Evolutionary conservation across 192 early-diverging fungal species (phyloP).

Genomic region (Coemansia sp.): DNA sequence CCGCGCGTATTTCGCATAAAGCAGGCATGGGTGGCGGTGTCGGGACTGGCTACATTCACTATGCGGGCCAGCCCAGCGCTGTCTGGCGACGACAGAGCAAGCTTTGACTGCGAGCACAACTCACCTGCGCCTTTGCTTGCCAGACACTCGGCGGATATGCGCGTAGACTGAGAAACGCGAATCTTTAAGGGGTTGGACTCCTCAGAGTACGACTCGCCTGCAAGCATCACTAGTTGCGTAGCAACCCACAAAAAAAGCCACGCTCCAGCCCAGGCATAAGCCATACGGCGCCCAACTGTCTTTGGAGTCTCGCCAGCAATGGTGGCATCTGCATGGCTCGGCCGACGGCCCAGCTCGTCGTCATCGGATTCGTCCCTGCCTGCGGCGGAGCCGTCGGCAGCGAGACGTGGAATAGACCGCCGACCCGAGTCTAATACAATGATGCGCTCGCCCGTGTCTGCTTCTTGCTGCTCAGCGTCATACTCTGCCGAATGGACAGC

Average conservation of each 20-base stretch:
- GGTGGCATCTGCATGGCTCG: neutral
- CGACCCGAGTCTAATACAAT: slow-evolving; percentile 15
- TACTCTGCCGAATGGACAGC: neutral
- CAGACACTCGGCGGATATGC: slow-evolving; percentile 19
- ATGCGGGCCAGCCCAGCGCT: slow-evolving; percentile 32
- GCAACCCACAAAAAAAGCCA: slow-evolving; percentile 36
- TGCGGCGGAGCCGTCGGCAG: neutral
- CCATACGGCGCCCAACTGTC: slow-evolving; percentile 35
- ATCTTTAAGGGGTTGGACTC: slow-evolving; percentile 28
- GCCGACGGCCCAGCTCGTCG: slow-evolving; percentile 24
- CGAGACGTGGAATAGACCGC: neutral
- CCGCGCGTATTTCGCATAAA: slow-evolving; percentile 35
- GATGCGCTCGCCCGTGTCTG: slow-evolving; percentile 16
- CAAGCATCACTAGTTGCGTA: slow-evolving; percentile 25
- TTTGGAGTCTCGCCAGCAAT: slow-evolving; percentile 35
- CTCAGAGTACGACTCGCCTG: slow-evolving; percentile 27
- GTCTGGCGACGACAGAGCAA: slow-evolving; percentile 42
- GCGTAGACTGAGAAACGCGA: slow-evolving; percentile 30
- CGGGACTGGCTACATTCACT: slow-evolving; percentile 14
- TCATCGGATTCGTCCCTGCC: slow-evolving; percentile 12
- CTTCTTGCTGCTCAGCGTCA: neutral
- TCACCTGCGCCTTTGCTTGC: neutral
- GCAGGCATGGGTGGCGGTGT: slow-evolving; percentile 10
- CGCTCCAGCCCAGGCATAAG: slow-evolving; percentile 22
- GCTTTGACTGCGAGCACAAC: slow-evolving; percentile 18